These are phyloP conservation scores for Priceomyces haplophilus DNA, from an alignment of 805 yeast species.

Conservation along the genomic window DNA sequence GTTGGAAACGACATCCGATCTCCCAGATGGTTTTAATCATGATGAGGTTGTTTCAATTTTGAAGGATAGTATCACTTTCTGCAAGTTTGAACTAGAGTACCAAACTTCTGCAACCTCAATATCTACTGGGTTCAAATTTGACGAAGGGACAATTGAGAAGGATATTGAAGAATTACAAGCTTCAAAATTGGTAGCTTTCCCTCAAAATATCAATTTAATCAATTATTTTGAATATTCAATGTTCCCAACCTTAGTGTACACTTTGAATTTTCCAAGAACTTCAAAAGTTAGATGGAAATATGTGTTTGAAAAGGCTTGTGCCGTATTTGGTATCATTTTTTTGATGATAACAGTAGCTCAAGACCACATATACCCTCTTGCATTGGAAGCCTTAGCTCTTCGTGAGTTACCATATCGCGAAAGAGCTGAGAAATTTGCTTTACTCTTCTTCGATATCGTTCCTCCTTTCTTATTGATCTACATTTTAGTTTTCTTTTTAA, in stretches of 20 bases:
- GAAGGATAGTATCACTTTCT: constrained; percentile 57
- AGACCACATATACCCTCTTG: constrained; percentile 69
- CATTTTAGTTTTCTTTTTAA: constrained; percentile 75
- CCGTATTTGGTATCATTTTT: constrained; percentile 82
- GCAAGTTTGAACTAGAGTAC: constrained; percentile 64
- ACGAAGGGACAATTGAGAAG: constrained; percentile 7
- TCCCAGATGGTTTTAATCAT: constrained; percentile 22
- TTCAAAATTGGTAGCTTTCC: constrained; percentile 47
- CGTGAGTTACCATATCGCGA: constrained; percentile 47
- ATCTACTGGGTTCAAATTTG: constrained; percentile 9
- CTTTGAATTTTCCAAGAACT: constrained; percentile 79
- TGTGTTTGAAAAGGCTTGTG: constrained; percentile 65
- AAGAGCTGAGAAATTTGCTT: constrained; percentile 48
- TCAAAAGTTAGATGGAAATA: constrained; percentile 64
- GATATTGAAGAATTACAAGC: constrained; percentile 9
- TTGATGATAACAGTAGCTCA: constrained; percentile 82
- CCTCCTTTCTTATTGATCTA: constrained; percentile 79
- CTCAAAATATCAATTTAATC: constrained; percentile 59
- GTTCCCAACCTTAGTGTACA: constrained; percentile 88
- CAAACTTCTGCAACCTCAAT: constrained; percentile 42
- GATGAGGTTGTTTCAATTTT: constrained; percentile 27
- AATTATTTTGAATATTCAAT: constrained; percentile 77
- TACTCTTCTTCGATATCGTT: constrained; percentile 65
- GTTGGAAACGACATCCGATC: constrained; percentile 22
- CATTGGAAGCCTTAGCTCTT: constrained; percentile 54